These are phyloP conservation scores for Penicillium verrucosum DNA, from an alignment of 2,329 filamentous ascomycete genomes.

Conservation along the genomic window DNA sequence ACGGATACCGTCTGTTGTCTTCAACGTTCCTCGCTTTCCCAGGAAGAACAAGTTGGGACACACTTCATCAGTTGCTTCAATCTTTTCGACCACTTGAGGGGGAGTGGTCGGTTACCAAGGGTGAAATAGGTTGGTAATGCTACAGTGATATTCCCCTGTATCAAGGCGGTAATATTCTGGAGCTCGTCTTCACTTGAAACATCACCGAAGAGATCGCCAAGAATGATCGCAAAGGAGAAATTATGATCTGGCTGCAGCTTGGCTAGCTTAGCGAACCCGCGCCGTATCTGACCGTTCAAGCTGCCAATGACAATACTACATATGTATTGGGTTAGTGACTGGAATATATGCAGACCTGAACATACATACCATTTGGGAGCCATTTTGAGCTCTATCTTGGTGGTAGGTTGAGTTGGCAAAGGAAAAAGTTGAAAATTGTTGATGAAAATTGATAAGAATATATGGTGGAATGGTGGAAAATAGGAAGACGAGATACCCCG, in stretches of 20 bases:
- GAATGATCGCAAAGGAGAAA: slow-evolving; percentile 80
- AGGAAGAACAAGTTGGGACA: slow-evolving; percentile 90
- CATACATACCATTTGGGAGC: slow-evolving; percentile 55
- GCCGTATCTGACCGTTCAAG: slow-evolving; percentile 72
- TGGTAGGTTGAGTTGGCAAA: not conserved
- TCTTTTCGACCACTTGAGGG: slow-evolving; percentile 67
- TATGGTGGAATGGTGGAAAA: not conserved
- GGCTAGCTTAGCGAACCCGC: slow-evolving; percentile 75
- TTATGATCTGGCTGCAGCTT: slow-evolving; percentile 80
- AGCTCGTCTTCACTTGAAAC: slow-evolving; percentile 50
- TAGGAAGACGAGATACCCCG: not conserved
- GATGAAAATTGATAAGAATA: not conserved
- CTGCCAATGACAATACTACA: slow-evolving; percentile 70
- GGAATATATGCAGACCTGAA: not conserved
- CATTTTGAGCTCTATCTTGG: slow-evolving; percentile 38
- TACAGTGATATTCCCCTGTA: slow-evolving; percentile 69
- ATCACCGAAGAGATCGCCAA: slow-evolving; percentile 75
- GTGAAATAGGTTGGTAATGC: slow-evolving; percentile 90
- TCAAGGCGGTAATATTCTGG: slow-evolving; percentile 61
- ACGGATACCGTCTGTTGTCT: slow-evolving; percentile 82
- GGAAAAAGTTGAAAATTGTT: not conserved
- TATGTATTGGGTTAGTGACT: slow-evolving; percentile 14
- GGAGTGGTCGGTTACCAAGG: slow-evolving; percentile 70
- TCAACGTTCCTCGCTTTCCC: slow-evolving; percentile 80
- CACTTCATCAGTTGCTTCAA: slow-evolving; percentile 69